Conservation (phyloP, 2,329 filamentous ascomycete species). For the Mollisia scopiformis region DNA sequence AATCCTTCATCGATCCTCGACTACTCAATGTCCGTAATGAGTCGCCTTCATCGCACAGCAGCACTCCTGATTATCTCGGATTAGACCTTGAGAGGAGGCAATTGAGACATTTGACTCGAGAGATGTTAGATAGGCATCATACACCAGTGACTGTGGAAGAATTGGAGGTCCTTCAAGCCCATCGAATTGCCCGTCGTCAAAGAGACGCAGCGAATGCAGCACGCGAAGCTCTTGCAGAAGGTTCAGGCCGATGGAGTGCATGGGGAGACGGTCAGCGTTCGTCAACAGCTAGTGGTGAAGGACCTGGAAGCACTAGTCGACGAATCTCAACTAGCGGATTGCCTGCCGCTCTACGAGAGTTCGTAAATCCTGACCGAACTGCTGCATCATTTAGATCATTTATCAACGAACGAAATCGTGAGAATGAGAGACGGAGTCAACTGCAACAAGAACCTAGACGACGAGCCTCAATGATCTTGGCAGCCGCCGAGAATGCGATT, state of each 20-base stretch:
- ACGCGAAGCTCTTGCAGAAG: constrained; percentile 26
- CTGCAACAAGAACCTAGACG: constrained; percentile 29
- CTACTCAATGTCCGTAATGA: constrained; percentile 30
- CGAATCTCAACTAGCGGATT: constrained; percentile 28
- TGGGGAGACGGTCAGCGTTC: constrained; percentile 23
- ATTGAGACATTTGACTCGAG: constrained; percentile 28
- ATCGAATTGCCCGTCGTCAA: constrained; percentile 54
- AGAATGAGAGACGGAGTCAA: constrained; percentile 32
- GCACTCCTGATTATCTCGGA: constrained; percentile 35
- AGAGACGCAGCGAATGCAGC: constrained; percentile 33
- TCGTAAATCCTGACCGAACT: constrained; percentile 33
- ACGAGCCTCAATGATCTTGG: constrained; percentile 30
- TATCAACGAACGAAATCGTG: constrained; percentile 39
- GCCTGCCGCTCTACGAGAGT: constrained; percentile 35
- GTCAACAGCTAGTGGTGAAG: constrained; percentile 13
- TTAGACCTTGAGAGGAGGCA: constrained; percentile 33
- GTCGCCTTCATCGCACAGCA: constrained; percentile 22
- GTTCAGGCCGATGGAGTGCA: constrained; percentile 19
- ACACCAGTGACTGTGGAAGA: constrained; percentile 57
- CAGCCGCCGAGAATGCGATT: constrained; percentile 25
- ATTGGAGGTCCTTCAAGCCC: constrained; percentile 57
- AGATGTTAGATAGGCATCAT: constrained; percentile 48
- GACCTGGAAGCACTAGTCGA: constrained; percentile 19
- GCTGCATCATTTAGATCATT: constrained; percentile 36
- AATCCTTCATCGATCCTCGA: constrained; percentile 31